A percentile compares a stretch with the other conserved stretches of the same genome.
These are phyloP conservation scores for Sporothrix pseudoabietina DNA, from an alignment of 2,329 filamentous ascomycete species.

Conservation along the genomic window DNA sequence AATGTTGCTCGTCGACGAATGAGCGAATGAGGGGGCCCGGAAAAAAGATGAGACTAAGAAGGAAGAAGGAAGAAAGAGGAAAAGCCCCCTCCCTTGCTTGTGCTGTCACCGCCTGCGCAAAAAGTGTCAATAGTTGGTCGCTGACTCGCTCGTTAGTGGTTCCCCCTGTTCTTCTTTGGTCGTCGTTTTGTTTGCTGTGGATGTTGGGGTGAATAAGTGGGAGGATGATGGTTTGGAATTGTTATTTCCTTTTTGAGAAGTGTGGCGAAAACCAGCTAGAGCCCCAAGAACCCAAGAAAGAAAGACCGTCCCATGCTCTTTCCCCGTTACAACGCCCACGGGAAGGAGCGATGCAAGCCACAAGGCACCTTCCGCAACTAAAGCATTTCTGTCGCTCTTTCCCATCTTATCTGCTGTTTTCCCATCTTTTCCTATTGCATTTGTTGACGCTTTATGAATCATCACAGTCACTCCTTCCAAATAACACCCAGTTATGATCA, in stretches of 20 bases:
- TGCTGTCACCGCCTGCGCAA: neutral
- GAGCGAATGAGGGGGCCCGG: slow-evolving; percentile 6
- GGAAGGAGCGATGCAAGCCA: slow-evolving; percentile 16
- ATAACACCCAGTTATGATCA: neutral
- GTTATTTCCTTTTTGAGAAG: neutral
- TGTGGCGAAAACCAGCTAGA: neutral
- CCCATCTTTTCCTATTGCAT: neutral
- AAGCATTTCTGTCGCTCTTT: neutral
- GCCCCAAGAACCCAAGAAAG: neutral
- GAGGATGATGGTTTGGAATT: slow-evolving; percentile 12
- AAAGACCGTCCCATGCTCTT: neutral
- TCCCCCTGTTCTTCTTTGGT: too few relatives aligned
- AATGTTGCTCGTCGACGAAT: neutral
- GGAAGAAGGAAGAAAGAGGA: neutral
- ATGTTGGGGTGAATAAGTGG: neutral
- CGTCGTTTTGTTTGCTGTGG: neutral
- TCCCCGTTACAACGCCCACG: neutral
- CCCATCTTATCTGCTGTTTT: neutral
- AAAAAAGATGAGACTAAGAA: slow-evolving; percentile 7
- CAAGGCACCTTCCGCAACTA: neutral
- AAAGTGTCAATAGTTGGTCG: neutral
- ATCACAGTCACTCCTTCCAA: neutral
- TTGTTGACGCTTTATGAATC: neutral
- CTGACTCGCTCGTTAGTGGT: neutral
- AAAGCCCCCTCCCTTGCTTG: too few relatives aligned